These are phyloP conservation scores for Musa troglodytarum DNA, from an alignment of 176 grass and related monocot species.

Conservation along the genomic window DNA sequence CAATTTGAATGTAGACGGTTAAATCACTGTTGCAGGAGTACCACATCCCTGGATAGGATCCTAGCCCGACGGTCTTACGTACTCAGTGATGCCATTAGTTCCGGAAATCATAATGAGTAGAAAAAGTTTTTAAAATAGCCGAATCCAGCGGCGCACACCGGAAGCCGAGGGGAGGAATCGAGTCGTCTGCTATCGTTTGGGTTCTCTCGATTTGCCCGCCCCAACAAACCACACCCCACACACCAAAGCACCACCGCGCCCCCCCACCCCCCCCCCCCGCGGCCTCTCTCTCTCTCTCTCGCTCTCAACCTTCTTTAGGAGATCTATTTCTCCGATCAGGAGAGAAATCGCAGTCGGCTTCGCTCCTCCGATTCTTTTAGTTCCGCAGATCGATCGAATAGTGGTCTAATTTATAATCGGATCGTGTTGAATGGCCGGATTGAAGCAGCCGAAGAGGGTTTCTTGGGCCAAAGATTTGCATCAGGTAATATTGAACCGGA, in stretches of 20 bases:
- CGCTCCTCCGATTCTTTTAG: not conserved
- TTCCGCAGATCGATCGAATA: slow-evolving; percentile 35
- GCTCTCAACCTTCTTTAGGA: not conserved
- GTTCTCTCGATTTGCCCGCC: not conserved
- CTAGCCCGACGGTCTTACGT: not conserved
- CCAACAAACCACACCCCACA: too few species aligned
- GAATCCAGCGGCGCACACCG: not conserved
- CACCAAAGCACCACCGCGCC: too few species aligned
- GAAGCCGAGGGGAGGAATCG: not conserved
- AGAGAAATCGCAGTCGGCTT: slow-evolving; percentile 16
- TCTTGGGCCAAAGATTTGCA: slow-evolving; percentile 76
- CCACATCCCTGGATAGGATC: not conserved
- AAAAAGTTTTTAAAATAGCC: not conserved
- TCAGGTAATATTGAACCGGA: slow-evolving; percentile 66
- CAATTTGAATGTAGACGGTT: not conserved
- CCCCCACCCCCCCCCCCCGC: too few species aligned
- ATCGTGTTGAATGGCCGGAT: slow-evolving; percentile 29
- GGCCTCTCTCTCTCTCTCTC: too few species aligned
- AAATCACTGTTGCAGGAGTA: not conserved
- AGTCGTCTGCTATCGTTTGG: not conserved
- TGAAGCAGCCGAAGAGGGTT: slow-evolving; percentile 56
- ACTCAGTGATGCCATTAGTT: slow-evolving; percentile 2
- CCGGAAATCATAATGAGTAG: not conserved
- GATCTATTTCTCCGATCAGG: not conserved
- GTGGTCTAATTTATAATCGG: slow-evolving; percentile 8